Evolutionary conservation across 257 asterid genomes (phyloP).

Genomic region (Echium plantagineum): DNA sequence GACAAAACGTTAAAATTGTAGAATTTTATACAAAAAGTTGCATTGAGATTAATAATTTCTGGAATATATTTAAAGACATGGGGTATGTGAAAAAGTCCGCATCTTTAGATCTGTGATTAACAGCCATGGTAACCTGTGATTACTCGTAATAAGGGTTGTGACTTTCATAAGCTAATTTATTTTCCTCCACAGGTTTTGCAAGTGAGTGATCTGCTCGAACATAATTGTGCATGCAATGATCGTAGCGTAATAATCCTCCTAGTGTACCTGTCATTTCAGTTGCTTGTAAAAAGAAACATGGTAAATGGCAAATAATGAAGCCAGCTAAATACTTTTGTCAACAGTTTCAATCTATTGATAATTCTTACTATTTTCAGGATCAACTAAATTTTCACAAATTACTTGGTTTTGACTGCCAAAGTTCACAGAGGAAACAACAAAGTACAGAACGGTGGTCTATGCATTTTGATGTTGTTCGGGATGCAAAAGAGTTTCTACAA

Average conservation of each 20-base stretch:
- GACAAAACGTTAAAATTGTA: too few species aligned
- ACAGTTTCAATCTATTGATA: conserved; percentile 10
- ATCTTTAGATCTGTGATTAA: neutral
- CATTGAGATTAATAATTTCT: too few species aligned
- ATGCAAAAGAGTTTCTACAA: conserved; percentile 13
- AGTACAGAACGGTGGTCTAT: conserved; percentile 32
- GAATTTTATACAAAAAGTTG: too few species aligned
- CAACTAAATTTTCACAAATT: conserved; percentile 80
- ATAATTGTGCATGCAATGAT: conserved; percentile 81
- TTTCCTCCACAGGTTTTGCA: conserved; percentile 70
- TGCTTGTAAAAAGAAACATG: conserved; percentile 80
- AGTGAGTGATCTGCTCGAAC: conserved; percentile 88
- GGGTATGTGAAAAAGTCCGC: too few species aligned
- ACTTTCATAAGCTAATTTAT: conserved; percentile 10
- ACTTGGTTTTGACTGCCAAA: conserved; percentile 62
- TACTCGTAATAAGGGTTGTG: neutral
- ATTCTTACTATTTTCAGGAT: conserved; percentile 40
- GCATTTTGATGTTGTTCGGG: conserved; percentile 16
- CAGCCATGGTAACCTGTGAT: neutral
- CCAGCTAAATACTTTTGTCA: conserved; percentile 4
- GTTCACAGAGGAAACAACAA: conserved; percentile 33
- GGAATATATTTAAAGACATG: too few species aligned
- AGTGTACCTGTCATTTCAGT: conserved; percentile 89
- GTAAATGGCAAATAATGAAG: conserved; percentile 25
- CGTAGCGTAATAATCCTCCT: conserved; percentile 72